Evolutionary conservation across 768 basidiomycete genomes (phyloP), one percentile per base, ranked within the genome.

Genomic region (Podaxis mareebaensis): DNA sequence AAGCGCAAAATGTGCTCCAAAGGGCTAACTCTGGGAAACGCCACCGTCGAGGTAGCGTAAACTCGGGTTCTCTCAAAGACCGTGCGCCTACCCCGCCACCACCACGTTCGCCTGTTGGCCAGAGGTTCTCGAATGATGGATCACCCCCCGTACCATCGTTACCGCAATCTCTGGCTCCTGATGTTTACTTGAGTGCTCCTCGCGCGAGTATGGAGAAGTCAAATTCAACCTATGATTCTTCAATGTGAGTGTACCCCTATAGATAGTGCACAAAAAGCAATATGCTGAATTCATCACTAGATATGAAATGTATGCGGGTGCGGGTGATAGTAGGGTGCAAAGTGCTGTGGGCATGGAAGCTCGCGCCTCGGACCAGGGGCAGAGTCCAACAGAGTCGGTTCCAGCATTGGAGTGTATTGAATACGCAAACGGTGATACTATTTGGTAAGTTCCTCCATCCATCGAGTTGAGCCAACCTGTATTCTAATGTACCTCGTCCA

Each of bases 81-180:
- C 89, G 92, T 58, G 89, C 79, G 12, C 92, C 92, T 11, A 94
- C 93, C 7, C 92, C 92, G n/a, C 93, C 92, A 17, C 93, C 93
- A 36, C 86, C 90, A 13, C 84, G 84, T 66, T 77, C 83, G 4
- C 78, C 81, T 53, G 73, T 76, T 20, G 66, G 74, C 36, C 83
- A 82, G 65, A 85, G 89, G 40, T 91, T 92, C 76, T 90, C 90
- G 22, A 79, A 76, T 63, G 87, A 89, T 67, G 77, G 77, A 40
- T 82, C 87, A 2, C 90, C 91, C 48, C 91, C 91, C 10, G 79
- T 92, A 39, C 91, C 91, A 10, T 83, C 83, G 42, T 72, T 89
- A 54, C 84, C 89, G 42, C 73, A 78, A 63, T 80, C 85, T 12
- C 78, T 86, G 60, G 74, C 80, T 22, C 70, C 72, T 54, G 79